Base-by-base conservation (phyloP, 129 eudicot genomes). In the Helichrysum umbraculigerum region DNA sequence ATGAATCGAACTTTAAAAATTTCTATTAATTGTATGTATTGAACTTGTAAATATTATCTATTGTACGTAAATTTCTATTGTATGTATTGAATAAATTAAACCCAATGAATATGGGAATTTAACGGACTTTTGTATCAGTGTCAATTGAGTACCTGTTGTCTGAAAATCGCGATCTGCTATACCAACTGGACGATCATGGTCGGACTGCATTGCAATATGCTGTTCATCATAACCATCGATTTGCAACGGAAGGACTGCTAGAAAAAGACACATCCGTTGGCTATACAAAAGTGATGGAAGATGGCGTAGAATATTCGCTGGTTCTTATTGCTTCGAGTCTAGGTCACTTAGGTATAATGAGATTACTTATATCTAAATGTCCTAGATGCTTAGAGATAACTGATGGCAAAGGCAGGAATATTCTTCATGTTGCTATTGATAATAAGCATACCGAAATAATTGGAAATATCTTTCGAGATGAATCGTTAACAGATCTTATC, bases 321-420 rank as follows among this genome's bases (percentile, higher is more conserved):
- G 9, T 54, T 54, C 60, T 17, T 19, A 54, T 54, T n/a, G 60
- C 25, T 16, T 17, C 60, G 0, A 54, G 60, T 54, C 19, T 4
- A 54, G 60, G 60, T 19, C 60, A 54, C n/a, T 6, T 6, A 2
- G 1, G 15, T 3, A 6, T 2, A 0, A 57, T 57, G 63, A 7
- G 7, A 57, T 1, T 15, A 0, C 30, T 57, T 57, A 57, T 57
- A 20, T 57, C 63, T 7, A 20, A 0, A 57, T 57, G 63, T 20
- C 63, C 63, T 57, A 0, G 63, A 20, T 57, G 22, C 63, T 57
- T 29, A 20, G 63, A 57, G 30, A 19, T 57, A 57, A 34, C 29
- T 16, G 51, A n/a, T n/a, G 20, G 29, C 15, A 19, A 67, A 44
- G 60, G 73, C 67, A 76, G 70, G 50, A 72, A 83, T 66, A 81